Base-by-base conservation (phyloP, 495 filamentous ascomycete genomes). In the Penicillium malachiteum region DNA sequence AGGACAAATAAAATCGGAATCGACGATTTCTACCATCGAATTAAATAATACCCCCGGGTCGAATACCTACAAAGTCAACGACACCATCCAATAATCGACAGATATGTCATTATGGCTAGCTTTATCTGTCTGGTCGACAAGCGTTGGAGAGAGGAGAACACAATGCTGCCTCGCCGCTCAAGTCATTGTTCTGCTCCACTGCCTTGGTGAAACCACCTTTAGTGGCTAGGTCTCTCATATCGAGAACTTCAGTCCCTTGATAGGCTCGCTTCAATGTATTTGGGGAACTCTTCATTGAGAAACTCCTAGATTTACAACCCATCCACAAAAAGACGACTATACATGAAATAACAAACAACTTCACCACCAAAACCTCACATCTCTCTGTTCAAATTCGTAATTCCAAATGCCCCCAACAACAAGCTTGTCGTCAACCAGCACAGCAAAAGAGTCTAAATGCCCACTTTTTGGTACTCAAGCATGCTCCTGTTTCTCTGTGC, bases 1-100 rank as follows among this genome's bases (percentile, higher is more conserved):
- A 58, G 17, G 67, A 66, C 18, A 70, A 72, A 59, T 78, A 60
- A 67, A 26, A 9, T 37, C 13, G 12, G 26, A 42, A 8, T 30
- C 13, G 39, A 41, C 26, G 31, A 31, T 12, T 31, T 14, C 43
- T 5, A 8, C 18, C 18, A 5, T 4, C 17, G 16, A 30, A 44
- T 21, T 11, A 37, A 9, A 37, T 37, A 5, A 37, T 37, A 37
- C 34, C 34, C 34, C 34, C 12, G 34, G 12, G 8, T 37, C 34
- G 12, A 7, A 37, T 7, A 7, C 34, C 9, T 13, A 37, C 34
- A 37, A 10, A 10, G 40, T 3, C 1, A n/a, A 43, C 14, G 40
- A 43, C 8, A 37, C 34, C 9, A 37, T 5, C 34, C 8, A 37
- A 37, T 13, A 37, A 37, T 10, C 34, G 34, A 37, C 9, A 37